Conservation (phyloP, 345 rosid species). For the Microthlaspi erraticum region DNA sequence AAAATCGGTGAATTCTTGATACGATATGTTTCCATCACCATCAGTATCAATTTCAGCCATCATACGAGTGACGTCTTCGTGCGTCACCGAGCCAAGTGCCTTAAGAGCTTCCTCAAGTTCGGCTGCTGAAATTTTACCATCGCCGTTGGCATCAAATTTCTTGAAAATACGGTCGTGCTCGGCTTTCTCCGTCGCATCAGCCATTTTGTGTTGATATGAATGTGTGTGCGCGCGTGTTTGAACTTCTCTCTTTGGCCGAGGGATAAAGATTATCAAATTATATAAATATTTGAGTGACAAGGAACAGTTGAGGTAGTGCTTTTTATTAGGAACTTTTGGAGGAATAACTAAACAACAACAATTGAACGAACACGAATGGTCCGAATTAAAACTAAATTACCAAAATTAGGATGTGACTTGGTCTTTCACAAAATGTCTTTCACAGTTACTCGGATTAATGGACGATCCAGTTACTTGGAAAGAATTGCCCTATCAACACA, state of each 20-base stretch:
- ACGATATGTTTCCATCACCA: slow-evolving; percentile 81
- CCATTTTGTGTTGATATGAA: slow-evolving; percentile 49
- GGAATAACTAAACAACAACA: slow-evolving; percentile 29
- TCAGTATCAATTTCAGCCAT: slow-evolving; percentile 91
- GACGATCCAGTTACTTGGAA: too few relatives aligned
- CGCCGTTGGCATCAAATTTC: slow-evolving; percentile 77
- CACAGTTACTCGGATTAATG: not conserved
- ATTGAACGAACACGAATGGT: slow-evolving; percentile 26
- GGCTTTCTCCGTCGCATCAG: slow-evolving; percentile 58
- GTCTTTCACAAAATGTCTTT: slow-evolving; percentile 17
- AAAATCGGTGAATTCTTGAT: slow-evolving; percentile 64
- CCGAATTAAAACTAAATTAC: slow-evolving; percentile 19
- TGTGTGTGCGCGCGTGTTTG: not conserved
- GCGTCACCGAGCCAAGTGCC: slow-evolving; percentile 61
- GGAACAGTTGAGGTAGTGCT: slow-evolving; percentile 32
- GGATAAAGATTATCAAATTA: slow-evolving; percentile 1
- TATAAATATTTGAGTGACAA: slow-evolving; percentile 28
- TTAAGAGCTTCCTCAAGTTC: slow-evolving; percentile 77
- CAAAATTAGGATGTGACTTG: slow-evolving; percentile 32
- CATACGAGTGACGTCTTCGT: slow-evolving; percentile 68
- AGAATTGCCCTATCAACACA: too few relatives aligned
- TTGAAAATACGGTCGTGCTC: slow-evolving; percentile 75
- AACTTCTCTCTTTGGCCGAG: slow-evolving; percentile 3
- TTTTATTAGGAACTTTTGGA: slow-evolving; percentile 38
- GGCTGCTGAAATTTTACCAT: slow-evolving; percentile 71